These are phyloP conservation scores for Colletotrichum horii DNA, from an alignment of 2,329 filamentous ascomycete genomes.

Conservation along the genomic window DNA sequence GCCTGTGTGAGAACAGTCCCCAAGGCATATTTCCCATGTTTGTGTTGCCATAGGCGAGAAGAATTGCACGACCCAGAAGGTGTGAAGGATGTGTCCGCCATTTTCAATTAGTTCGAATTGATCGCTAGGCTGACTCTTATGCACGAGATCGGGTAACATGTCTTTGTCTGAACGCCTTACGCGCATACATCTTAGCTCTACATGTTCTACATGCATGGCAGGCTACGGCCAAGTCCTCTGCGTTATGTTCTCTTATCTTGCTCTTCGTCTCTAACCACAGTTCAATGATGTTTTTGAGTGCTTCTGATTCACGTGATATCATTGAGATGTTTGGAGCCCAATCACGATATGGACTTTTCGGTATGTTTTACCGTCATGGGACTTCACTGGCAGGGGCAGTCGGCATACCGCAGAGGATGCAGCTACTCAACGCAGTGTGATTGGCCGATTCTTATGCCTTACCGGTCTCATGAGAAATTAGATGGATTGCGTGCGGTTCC, in stretches of 20 bases:
- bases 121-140: accelerated
- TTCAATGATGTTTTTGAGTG: no score
- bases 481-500: accelerated
- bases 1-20: not conserved
- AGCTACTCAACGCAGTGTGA: not conserved
- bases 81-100: not conserved
- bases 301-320: no score
- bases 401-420: not conserved
- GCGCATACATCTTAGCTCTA: not conserved
- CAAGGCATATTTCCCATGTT: not conserved
- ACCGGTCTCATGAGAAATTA: accelerated
- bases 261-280: no score
- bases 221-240: no score
- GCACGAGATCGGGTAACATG: not conserved
- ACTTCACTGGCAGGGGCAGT: not conserved
- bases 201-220: not conserved
- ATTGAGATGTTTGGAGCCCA: no score
- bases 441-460: not conserved
- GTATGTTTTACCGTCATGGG: not conserved
- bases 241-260: no score
- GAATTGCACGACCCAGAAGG: not conserved
- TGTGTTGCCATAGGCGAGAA: not conserved
- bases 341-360: no score
- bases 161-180: accelerated
- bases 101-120: not conserved